Percentiles rank a stretch among this genome's conserved stretches.
Evolutionary conservation across 495 filamentous ascomycete genomes (phyloP).

Genomic region (Xylaria grammica): DNA sequence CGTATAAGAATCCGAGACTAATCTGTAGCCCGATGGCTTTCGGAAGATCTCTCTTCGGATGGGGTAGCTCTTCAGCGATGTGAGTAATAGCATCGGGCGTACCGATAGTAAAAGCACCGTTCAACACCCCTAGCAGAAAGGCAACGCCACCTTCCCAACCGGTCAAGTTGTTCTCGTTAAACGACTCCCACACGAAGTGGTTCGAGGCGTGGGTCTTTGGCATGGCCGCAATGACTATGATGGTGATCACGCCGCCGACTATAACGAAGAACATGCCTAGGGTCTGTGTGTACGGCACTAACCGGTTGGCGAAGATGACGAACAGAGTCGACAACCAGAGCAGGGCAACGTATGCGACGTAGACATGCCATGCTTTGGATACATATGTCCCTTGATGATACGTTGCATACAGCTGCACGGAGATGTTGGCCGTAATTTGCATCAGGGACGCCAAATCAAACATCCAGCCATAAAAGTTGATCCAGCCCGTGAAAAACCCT

Average conservation of each 20-base stretch:
- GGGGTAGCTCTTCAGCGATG: constrained; percentile 81
- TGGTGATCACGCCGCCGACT: constrained; percentile 69
- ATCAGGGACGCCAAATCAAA: constrained; percentile 69
- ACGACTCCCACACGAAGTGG: constrained; percentile 57
- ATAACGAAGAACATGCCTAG: constrained; percentile 73
- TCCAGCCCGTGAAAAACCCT: constrained; percentile 80
- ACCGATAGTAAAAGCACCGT: constrained; percentile 84
- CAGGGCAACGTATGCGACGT: constrained; percentile 69
- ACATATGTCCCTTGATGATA: constrained; percentile 67
- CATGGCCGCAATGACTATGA: constrained; percentile 78
- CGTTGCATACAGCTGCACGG: constrained; percentile 72
- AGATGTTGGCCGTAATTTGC: constrained; percentile 70
- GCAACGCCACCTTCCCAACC: constrained; percentile 75
- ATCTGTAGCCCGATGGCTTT: constrained; percentile 65
- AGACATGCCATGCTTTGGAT: constrained; percentile 74
- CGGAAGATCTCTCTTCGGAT: constrained; percentile 67
- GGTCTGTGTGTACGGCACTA: constrained; percentile 69
- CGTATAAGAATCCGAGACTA: constrained; percentile 64
- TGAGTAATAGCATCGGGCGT: constrained; percentile 79
- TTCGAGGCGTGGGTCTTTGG: constrained; percentile 64
- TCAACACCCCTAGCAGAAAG: constrained; percentile 81
- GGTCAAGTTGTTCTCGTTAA: constrained; percentile 66
- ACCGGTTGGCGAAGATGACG: constrained; percentile 72
- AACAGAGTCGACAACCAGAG: constrained; percentile 68
- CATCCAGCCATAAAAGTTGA: constrained; percentile 75